A percentile compares a stretch with the other conserved stretches of the same genome.
phyloP scores from a whole-genome alignment of 768 basidiomycete species.

The Russula abietina region DNA sequence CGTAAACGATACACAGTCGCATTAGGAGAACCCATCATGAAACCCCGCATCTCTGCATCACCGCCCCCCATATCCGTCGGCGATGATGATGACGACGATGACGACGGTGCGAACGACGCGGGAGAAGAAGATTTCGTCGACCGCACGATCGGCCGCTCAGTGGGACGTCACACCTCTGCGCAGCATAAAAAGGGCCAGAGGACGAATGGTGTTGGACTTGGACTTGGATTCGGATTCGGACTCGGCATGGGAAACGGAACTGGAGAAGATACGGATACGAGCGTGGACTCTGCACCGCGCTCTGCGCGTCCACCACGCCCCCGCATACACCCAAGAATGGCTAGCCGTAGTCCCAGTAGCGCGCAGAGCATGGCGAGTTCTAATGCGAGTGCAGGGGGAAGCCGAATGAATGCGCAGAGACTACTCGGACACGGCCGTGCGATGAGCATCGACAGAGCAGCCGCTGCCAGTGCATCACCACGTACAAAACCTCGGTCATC shows the following conservation, averaged over 20 bases:
- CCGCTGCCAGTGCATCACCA: no score
- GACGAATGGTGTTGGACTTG: conserved; percentile 28
- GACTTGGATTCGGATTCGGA: neutral
- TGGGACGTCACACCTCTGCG: conserved; percentile 36
- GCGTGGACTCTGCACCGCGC: conserved; percentile 5
- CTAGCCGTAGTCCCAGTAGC: neutral
- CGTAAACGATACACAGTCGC: conserved; percentile 85
- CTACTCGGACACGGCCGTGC: no score
- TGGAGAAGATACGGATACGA: conserved; percentile 10
- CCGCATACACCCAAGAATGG: neutral
- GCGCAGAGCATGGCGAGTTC: neutral
- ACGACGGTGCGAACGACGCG: conserved; percentile 24
- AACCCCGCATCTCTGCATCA: conserved; percentile 24
- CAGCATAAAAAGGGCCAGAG: neutral
- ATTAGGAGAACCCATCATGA: conserved; percentile 64
- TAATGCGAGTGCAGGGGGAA: neutral
- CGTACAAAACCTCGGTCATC: no score
- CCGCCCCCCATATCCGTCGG: conserved; percentile 24
- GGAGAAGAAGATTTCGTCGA: conserved; percentile 36
- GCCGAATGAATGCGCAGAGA: neutral
- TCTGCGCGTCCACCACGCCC: neutral
- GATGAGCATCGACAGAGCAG: no score
- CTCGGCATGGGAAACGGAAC: conserved; percentile 17
- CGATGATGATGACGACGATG: conserved; percentile 13
- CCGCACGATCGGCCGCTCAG: conserved; percentile 51